phyloP scores from a whole-genome alignment of 2,329 filamentous ascomycete species.

The Clonostachys rosea region DNA sequence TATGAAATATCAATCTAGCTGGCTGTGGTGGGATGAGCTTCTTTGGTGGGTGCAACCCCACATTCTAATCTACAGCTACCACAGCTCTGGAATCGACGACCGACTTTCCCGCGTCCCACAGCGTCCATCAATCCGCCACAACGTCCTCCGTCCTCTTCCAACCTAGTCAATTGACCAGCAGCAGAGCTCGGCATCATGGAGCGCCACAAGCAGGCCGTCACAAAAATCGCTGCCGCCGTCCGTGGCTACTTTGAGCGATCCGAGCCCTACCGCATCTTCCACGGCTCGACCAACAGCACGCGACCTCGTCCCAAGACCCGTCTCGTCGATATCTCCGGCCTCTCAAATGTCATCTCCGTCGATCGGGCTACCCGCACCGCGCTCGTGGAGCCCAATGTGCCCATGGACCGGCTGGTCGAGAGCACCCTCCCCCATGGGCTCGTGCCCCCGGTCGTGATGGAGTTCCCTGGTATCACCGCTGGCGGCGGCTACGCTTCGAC shows the following conservation, averaged over 20 bases:
- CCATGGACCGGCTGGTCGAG: constrained; percentile 68
- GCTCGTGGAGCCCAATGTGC: constrained; percentile 71
- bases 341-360: constrained; percentile 61
- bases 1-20: too few relatives aligned
- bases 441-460: constrained; percentile 69
- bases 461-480: constrained; percentile 71
- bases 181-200: constrained; percentile 30
- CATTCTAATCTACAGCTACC: neutral
- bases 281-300: constrained; percentile 75
- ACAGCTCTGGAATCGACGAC: neutral
- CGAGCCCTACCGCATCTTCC: constrained; percentile 67
- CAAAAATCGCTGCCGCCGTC: constrained; percentile 40
- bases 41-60: neutral
- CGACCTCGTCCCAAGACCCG: constrained; percentile 34
- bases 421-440: constrained; percentile 60
- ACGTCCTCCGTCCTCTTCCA: neutral
- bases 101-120: neutral
- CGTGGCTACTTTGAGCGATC: constrained; percentile 39
- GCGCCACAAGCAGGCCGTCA: constrained; percentile 42
- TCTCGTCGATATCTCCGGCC: constrained; percentile 58
- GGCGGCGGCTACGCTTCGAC: constrained; percentile 70
- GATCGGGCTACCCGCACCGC: constrained; percentile 50
- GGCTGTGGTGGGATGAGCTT: neutral
- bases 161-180: neutral
- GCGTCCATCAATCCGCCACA: neutral